A percentile compares a stretch with the other conserved stretches of the same genome.
Conservation (phyloP, 1,284 basidiomycete species). For the Microbotryomycetes sp. region DNA sequence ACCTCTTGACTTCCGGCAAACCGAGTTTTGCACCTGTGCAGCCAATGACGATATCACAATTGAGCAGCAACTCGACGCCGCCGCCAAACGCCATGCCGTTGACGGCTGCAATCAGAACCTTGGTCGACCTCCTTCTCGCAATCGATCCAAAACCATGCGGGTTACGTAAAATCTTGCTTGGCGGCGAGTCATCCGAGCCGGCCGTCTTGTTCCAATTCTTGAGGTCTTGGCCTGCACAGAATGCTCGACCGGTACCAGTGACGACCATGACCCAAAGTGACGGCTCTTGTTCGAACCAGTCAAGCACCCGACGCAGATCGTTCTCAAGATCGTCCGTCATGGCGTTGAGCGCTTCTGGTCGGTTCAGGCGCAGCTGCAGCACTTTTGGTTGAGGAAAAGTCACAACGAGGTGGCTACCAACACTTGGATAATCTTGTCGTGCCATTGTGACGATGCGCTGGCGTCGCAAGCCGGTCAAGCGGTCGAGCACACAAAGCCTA, state of each 20-base stretch:
- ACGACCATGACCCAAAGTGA: slow-evolving; percentile 67
- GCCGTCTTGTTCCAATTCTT: slow-evolving; percentile 24
- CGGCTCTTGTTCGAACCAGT: slow-evolving; percentile 70
- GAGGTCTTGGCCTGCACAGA: slow-evolving; percentile 64
- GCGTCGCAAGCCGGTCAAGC: too few species aligned
- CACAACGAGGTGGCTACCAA: slow-evolving; percentile 48
- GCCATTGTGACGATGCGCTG: not conserved
- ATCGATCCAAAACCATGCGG: slow-evolving; percentile 67
- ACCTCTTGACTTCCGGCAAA: slow-evolving; percentile 67
- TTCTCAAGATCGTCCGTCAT: slow-evolving; percentile 44
- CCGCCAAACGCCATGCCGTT: slow-evolving; percentile 73
- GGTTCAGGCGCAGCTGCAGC: slow-evolving; percentile 64
- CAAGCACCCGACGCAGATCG: slow-evolving; percentile 44
- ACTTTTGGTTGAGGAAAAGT: slow-evolving; percentile 59
- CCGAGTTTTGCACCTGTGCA: slow-evolving; percentile 62
- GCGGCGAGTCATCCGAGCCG: slow-evolving; percentile 1
- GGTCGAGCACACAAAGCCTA: too few species aligned
- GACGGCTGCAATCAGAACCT: slow-evolving; percentile 76
- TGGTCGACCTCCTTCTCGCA: slow-evolving; percentile 56
- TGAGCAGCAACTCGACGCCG: slow-evolving; percentile 67
- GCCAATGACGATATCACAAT: slow-evolving; percentile 76
- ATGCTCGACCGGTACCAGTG: slow-evolving; percentile 65
- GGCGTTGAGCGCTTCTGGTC: slow-evolving; percentile 64
- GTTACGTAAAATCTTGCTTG: slow-evolving; percentile 30
- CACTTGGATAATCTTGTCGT: slow-evolving; percentile 2